Evolutionary conservation across 257 asterid genomes (phyloP), one percentile per base, ranked within the genome.

Genomic region (Penstemon davidsonii): DNA sequence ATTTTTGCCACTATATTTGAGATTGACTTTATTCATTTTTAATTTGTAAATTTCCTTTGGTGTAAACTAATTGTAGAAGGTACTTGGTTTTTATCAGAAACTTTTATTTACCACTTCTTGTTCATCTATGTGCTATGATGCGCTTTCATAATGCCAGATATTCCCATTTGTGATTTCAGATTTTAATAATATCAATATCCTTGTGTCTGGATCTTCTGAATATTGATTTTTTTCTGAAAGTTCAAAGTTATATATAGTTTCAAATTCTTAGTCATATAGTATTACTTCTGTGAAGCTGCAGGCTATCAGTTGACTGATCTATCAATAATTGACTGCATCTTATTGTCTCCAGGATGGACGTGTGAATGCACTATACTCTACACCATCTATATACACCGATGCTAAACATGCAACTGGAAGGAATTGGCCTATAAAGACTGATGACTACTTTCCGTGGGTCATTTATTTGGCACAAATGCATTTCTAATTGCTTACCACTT

Each of bases 401-500:
- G 83, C 84, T 25, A 82, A 82, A 71, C 76, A 82, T 69, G 78
- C 80, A 44, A 73, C 76, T 64, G 61, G 66, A 49, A 57, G 52
- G 59, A 70, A 52, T 52, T 82, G 87, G 87, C 87, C 87, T 46
- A 10, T 74, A 42, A 82, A 82, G 60, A 79, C 77, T 33, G 87
- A 67, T 9, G 87, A 82, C 76, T 82, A 44, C 78, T 82, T 82
- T 61, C 87, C 87, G 87, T 82, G 73, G 70, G 87, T 77, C 37
- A 54, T 15, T 58, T 57, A 15, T 15, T 59, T 13, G 15, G 43
- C 57, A 39, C 33, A 15, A 45, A 57, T 55, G 64, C 60, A 49
- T 50, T 46, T 46, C 44, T 55, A 11, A 57, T 59, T 44, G 54
- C 38, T 68, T 44, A 4, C 36, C 47, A 39, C 55, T 10, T 6